Evolutionary conservation across 371 early-diverging fungal genomes (phyloP).

Genomic region (Syncephalastrum sp.): DNA sequence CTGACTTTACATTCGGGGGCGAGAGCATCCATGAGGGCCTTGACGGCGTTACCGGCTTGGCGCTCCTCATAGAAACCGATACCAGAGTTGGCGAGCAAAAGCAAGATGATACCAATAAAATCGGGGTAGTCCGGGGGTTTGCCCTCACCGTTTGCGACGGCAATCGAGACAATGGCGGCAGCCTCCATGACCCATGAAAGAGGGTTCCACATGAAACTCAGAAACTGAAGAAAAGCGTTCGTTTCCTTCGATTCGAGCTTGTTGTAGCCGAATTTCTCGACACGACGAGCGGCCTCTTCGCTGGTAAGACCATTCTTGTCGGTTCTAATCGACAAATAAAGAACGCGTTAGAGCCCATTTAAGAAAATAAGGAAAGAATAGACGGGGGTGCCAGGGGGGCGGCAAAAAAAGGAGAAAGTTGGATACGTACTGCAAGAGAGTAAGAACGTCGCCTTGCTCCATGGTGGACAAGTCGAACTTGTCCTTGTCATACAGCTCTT

Average conservation of each 20-base stretch:
- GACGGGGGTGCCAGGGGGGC: neutral
- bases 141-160: slow-evolving; percentile 61
- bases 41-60: slow-evolving; percentile 68
- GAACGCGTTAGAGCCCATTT: neutral
- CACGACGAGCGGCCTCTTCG: slow-evolving; percentile 56
- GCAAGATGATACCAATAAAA: slow-evolving; percentile 74
- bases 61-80: slow-evolving; percentile 84
- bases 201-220: slow-evolving; percentile 79
- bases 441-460: slow-evolving; percentile 62
- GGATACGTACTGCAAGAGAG: slow-evolving; percentile 55
- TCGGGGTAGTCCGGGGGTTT: slow-evolving; percentile 73
- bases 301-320: slow-evolving; percentile 54
- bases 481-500: slow-evolving; percentile 78
- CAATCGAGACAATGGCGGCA: slow-evolving; percentile 65
- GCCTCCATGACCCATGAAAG: slow-evolving; percentile 74
- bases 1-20: slow-evolving; percentile 68
- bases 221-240: slow-evolving; percentile 78
- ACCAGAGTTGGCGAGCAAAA: slow-evolving; percentile 75
- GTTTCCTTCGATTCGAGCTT: slow-evolving; percentile 67
- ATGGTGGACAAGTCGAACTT: slow-evolving; percentile 75
- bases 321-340: slow-evolving; percentile 45
- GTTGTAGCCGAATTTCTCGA: slow-evolving; percentile 66
- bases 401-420: slow-evolving; percentile 8
- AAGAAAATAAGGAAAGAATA: slow-evolving; percentile 4
- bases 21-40: slow-evolving; percentile 68